Percentiles rank a stretch among this genome's conserved stretches.
phyloP scores from a whole-genome alignment of 129 eudicot genomes.

The Apium graveolens region DNA sequence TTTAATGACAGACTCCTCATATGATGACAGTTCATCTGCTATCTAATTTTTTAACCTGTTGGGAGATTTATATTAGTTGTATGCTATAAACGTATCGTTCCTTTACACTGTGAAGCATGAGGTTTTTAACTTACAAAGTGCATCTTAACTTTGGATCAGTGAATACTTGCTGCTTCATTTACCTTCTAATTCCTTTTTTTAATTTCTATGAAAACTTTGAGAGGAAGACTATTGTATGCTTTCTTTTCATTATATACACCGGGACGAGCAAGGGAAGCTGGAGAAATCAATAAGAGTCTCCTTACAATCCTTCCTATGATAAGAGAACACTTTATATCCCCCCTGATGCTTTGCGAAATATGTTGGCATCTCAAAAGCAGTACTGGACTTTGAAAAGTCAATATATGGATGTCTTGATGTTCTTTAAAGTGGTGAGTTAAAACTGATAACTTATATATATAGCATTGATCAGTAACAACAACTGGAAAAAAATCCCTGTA shows the following conservation, averaged over 20 bases:
- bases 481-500: not conserved
- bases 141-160: not conserved
- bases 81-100: too few species aligned
- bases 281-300: too few species aligned
- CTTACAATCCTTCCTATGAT: conserved; percentile 59
- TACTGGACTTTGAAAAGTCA: conserved; percentile 85
- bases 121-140: not conserved
- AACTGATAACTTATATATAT: not conserved
- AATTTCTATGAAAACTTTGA: too few species aligned
- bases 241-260: too few species aligned
- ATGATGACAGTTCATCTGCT: not conserved
- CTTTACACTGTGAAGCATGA: not conserved
- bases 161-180: not conserved
- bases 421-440: conserved; percentile 91
- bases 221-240: too few species aligned
- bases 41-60: not conserved
- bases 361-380: conserved; percentile 98
- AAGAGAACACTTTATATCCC: conserved; percentile 83
- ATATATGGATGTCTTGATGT: conserved; percentile 84
- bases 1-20: not conserved
- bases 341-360: conserved; percentile 57
- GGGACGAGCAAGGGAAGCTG: too few species aligned
- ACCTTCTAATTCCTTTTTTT: not conserved
- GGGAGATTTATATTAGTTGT: too few species aligned
- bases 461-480: not conserved